Evolutionary conservation across 306 rosid species (phyloP).

Genomic region (Lablab purpureus): DNA sequence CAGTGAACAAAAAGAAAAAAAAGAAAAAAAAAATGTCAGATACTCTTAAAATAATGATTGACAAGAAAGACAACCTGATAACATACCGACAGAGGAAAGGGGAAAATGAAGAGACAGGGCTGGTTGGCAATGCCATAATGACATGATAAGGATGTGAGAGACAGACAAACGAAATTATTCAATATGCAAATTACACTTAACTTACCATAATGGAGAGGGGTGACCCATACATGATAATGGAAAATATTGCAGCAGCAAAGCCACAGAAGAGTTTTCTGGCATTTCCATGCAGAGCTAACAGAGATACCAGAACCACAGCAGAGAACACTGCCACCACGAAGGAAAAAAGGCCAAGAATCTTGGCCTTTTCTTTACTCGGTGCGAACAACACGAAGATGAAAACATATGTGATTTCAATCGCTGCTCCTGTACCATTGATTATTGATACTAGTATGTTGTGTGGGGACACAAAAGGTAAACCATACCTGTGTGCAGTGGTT

Average conservation of each 20-base stretch:
- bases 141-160: background rate
- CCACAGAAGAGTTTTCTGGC: constrained; percentile 77
- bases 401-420: constrained; percentile 68
- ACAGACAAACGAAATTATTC: background rate
- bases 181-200: background rate
- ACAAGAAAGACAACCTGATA: background rate
- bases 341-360: constrained; percentile 59
- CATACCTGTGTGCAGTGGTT: constrained; percentile 68
- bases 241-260: constrained; percentile 67
- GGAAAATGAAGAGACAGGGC: background rate
- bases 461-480: constrained; percentile 81
- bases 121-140: background rate
- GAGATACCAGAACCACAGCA: constrained; percentile 69
- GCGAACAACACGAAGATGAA: constrained; percentile 60
- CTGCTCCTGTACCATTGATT: constrained; percentile 78
- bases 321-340: constrained; percentile 55
- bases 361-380: constrained; percentile 62
- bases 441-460: constrained; percentile 75
- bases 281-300: constrained; percentile 61
- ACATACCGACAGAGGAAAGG: background rate
- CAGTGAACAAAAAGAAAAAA: too few species aligned
- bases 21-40: background rate
- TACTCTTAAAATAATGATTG: background rate
- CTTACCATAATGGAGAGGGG: constrained; percentile 90
- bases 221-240: constrained; percentile 89